These are phyloP conservation scores for Fusarium tupiense DNA, from an alignment of 2,329 filamentous ascomycete genomes.

Conservation along the genomic window DNA sequence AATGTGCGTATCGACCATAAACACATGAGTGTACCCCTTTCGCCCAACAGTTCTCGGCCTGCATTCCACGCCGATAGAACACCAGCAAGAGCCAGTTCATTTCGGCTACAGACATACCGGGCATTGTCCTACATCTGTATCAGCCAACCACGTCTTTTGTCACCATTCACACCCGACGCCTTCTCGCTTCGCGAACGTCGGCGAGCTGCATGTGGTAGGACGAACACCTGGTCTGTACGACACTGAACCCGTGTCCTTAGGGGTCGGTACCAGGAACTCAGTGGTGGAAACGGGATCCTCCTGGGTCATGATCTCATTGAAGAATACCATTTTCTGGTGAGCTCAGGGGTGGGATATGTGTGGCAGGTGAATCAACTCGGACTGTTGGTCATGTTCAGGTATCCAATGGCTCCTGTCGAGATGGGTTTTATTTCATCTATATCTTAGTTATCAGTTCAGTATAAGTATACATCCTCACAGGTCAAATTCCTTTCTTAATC, in stretches of 20 bases:
- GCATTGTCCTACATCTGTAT: constrained; percentile 7
- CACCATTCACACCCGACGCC: constrained; percentile 12
- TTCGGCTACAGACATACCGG: constrained; percentile 21
- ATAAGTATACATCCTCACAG: background rate
- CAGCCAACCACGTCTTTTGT: constrained; percentile 12
- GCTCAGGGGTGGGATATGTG: background rate
- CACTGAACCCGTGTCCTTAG: background rate
- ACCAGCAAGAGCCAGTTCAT: constrained; percentile 6
- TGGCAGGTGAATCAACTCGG: background rate
- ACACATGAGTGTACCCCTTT: background rate
- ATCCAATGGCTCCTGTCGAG: background rate
- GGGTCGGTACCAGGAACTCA: background rate
- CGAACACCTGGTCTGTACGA: constrained; percentile 27
- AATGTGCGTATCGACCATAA: background rate
- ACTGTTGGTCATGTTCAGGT: background rate
- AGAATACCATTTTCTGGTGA: background rate
- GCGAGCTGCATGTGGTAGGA: constrained; percentile 32
- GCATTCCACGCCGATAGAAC: background rate
- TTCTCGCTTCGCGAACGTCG: constrained; percentile 37
- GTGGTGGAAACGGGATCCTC: background rate
- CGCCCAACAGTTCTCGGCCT: background rate
- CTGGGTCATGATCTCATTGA: background rate
- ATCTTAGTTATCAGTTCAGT: background rate
- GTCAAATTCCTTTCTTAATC: background rate
- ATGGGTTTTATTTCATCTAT: too few species aligned